Evolutionary conservation across 2,329 filamentous ascomycete species (phyloP).

Genomic region (Diaporthe australafricana): DNA sequence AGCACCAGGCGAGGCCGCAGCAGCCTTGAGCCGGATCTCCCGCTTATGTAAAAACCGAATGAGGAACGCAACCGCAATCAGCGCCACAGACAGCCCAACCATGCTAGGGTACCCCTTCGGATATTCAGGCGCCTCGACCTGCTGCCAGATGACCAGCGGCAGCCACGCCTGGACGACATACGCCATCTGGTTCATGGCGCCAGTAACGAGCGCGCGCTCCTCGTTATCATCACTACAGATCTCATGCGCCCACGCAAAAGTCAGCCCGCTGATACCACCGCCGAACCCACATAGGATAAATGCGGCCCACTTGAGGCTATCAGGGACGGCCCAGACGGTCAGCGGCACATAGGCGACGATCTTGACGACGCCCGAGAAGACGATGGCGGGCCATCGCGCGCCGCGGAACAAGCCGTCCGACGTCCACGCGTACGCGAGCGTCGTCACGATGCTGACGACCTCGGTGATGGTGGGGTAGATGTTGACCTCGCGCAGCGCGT

Average conservation of each 20-base stretch:
- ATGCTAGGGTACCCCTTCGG: constrained; percentile 70
- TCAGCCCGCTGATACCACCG: constrained; percentile 58
- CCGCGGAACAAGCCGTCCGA: constrained; percentile 71
- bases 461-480: constrained; percentile 70
- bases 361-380: constrained; percentile 62
- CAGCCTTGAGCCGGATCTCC: constrained; percentile 45
- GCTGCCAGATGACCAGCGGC: constrained; percentile 74
- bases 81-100: constrained; percentile 56
- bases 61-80: constrained; percentile 63
- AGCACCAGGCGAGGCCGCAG: neutral
- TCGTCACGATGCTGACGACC: constrained; percentile 66
- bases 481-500: constrained; percentile 57
- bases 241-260: constrained; percentile 62
- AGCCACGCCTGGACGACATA: constrained; percentile 79
- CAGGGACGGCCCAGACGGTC: constrained; percentile 57
- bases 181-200: constrained; percentile 75
- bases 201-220: constrained; percentile 74
- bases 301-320: constrained; percentile 72
- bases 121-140: constrained; percentile 65
- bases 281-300: constrained; percentile 67
- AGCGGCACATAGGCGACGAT: constrained; percentile 55
- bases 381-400: constrained; percentile 71
- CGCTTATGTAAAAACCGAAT: constrained; percentile 59
- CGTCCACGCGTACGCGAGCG: constrained; percentile 73
- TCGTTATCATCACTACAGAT: constrained; percentile 67